Evolutionary conservation across 202 grass and related monocot genomes (phyloP).

Genomic region (Schoenoplectus tabernaemontani): DNA sequence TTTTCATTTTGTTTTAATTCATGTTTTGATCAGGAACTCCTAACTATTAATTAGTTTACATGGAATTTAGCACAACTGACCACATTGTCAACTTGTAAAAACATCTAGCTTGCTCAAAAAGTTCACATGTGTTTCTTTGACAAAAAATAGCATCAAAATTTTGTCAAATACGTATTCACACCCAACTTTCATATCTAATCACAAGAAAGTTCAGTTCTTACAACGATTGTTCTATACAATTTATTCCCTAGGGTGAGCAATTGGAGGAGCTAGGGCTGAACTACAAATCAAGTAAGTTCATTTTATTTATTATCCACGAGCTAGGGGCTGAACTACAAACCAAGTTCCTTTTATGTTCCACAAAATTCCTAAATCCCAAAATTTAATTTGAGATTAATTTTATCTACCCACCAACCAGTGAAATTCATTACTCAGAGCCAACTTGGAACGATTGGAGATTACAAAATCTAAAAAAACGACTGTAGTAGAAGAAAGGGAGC

Average conservation of each 20-base stretch:
- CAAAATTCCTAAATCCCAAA: background rate
- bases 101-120: too few species aligned
- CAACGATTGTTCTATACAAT: background rate
- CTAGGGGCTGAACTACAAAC: too few species aligned
- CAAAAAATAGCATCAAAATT: background rate
- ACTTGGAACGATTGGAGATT: background rate
- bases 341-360: background rate
- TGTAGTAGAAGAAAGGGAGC: background rate
- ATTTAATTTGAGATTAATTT: background rate
- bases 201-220: background rate
- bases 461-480: background rate
- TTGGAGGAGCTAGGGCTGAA: background rate
- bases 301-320: too few species aligned
- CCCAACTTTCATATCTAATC: background rate
- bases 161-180: background rate
- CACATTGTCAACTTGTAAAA: background rate
- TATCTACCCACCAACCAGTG: background rate
- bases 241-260: background rate
- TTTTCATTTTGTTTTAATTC: background rate
- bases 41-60: background rate
- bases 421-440: background rate
- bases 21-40: background rate
- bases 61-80: background rate
- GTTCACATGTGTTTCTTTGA: too few species aligned
- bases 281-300: background rate